Percentiles rank a stretch among this genome's conserved stretches.
Conservation (phyloP, 2,329 filamentous ascomycete species). For the Talaromyces funiculosus region DNA sequence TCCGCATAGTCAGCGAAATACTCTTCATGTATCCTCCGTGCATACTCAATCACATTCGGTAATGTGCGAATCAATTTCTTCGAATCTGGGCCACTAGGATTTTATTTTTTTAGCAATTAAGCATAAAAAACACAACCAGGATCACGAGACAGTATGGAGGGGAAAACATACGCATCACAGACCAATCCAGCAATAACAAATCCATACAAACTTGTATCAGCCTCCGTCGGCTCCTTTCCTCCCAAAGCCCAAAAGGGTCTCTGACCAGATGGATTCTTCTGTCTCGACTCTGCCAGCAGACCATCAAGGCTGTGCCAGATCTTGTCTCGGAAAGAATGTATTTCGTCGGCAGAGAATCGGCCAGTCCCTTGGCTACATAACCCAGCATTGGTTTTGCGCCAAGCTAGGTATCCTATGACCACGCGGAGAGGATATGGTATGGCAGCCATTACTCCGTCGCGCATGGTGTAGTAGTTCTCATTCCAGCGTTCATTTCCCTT, state of each 20-base stretch:
- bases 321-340: slow-evolving; percentile 42
- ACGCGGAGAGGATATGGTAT: slow-evolving; percentile 50
- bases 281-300: slow-evolving; percentile 36
- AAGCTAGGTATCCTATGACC: slow-evolving; percentile 47
- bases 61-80: slow-evolving; percentile 36
- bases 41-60: slow-evolving; percentile 52
- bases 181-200: slow-evolving; percentile 52
- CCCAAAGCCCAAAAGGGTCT: slow-evolving; percentile 56
- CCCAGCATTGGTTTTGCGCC: slow-evolving; percentile 40
- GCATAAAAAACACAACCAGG: neutral
- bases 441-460: slow-evolving; percentile 44
- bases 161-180: slow-evolving; percentile 47
- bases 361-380: slow-evolving; percentile 54
- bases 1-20: slow-evolving; percentile 56
- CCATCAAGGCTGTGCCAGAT: slow-evolving; percentile 51
- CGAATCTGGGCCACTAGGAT: slow-evolving; percentile 47
- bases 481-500: slow-evolving; percentile 49
- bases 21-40: slow-evolving; percentile 48
- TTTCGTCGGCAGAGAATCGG: slow-evolving; percentile 48
- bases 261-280: slow-evolving; percentile 21
- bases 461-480: slow-evolving; percentile 56
- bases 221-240: slow-evolving; percentile 50
- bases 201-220: slow-evolving; percentile 53
- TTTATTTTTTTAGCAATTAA: no score
- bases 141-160: neutral